Conservation (phyloP, 306 rosid genomes). For the Urtica urens region DNA sequence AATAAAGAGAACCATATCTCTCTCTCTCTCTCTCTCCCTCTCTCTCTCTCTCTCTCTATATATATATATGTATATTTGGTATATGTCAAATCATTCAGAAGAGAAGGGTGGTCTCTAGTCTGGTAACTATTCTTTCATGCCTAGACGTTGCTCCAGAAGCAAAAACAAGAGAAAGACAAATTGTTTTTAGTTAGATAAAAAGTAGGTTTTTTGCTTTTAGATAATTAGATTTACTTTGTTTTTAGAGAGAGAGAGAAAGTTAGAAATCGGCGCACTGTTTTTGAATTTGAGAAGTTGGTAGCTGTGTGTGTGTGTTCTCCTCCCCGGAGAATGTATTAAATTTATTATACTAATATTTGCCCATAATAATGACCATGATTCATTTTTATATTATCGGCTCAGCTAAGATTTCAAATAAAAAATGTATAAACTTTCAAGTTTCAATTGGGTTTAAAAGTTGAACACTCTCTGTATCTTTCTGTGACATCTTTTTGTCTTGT, state of each 20-base stretch:
- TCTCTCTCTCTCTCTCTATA: neutral
- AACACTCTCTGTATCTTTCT: slow-evolving; percentile 40
- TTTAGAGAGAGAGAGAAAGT: slow-evolving; percentile 1
- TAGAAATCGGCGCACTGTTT: slow-evolving; percentile 36
- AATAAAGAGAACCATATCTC: neutral
- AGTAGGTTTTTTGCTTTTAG: neutral
- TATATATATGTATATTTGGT: too few species aligned
- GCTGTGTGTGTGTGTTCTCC: neutral
- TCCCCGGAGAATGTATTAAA: neutral
- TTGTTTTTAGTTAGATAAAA: neutral
- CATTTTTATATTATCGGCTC: too few species aligned
- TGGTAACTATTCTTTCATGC: slow-evolving; percentile 38
- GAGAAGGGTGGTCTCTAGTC: slow-evolving; percentile 4
- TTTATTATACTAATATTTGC: too few species aligned
- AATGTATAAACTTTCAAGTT: slow-evolving; percentile 6
- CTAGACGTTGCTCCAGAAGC: slow-evolving; percentile 76
- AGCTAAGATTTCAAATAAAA: slow-evolving; percentile 17
- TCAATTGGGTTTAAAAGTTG: slow-evolving; percentile 11
- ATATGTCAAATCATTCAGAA: neutral
- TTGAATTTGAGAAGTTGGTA: slow-evolving; percentile 41
- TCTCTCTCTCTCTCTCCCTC: neutral
- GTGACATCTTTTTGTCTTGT: slow-evolving; percentile 84
- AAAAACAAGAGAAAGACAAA: neutral
- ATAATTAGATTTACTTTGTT: too few species aligned
- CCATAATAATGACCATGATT: too few species aligned